Percentiles rank a stretch among this genome's conserved stretches.
Evolutionary conservation across 208 protist genomes (phyloP).

Genomic region (Trypanosoma scelopori): DNA sequence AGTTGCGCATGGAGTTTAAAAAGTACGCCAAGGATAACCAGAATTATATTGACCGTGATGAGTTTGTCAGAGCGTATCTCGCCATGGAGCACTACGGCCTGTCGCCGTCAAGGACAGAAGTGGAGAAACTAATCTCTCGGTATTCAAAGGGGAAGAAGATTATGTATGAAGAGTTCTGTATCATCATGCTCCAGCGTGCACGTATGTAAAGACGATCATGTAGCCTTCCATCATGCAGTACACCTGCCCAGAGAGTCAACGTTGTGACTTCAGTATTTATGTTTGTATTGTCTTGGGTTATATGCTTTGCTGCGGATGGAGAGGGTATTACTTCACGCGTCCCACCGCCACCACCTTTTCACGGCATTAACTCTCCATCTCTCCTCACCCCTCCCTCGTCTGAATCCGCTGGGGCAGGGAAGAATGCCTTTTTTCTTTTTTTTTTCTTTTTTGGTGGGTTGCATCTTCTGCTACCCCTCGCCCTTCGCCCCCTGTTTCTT

Average conservation of each 20-base stretch:
- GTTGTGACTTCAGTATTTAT: too few relatives aligned
- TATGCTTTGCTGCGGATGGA: too few relatives aligned
- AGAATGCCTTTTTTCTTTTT: too few relatives aligned
- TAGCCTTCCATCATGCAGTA: not conserved
- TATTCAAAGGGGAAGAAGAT: slow-evolving; percentile 56
- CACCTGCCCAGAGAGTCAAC: not conserved
- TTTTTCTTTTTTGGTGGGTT: too few relatives aligned
- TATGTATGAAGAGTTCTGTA: slow-evolving; percentile 81
- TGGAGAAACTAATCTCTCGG: slow-evolving; percentile 50
- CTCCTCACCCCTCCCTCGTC: too few relatives aligned
- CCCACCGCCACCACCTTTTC: too few relatives aligned
- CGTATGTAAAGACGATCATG: slow-evolving; percentile 50
- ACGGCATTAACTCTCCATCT: too few relatives aligned
- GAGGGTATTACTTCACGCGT: too few relatives aligned
- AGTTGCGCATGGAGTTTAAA: slow-evolving; percentile 62
- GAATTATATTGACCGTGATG: slow-evolving; percentile 68
- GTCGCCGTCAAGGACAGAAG: slow-evolving; percentile 44
- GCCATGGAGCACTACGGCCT: slow-evolving; percentile 83
- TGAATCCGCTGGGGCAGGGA: too few relatives aligned
- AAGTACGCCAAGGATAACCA: slow-evolving; percentile 52
- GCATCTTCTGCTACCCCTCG: too few relatives aligned
- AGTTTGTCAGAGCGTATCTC: slow-evolving; percentile 71
- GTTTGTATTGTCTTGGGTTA: too few relatives aligned
- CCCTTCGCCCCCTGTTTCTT: too few relatives aligned
- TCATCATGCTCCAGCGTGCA: slow-evolving; percentile 83